Evolutionary conservation across 306 rosid species (phyloP).

Genomic region (Corylus heterophylla): DNA sequence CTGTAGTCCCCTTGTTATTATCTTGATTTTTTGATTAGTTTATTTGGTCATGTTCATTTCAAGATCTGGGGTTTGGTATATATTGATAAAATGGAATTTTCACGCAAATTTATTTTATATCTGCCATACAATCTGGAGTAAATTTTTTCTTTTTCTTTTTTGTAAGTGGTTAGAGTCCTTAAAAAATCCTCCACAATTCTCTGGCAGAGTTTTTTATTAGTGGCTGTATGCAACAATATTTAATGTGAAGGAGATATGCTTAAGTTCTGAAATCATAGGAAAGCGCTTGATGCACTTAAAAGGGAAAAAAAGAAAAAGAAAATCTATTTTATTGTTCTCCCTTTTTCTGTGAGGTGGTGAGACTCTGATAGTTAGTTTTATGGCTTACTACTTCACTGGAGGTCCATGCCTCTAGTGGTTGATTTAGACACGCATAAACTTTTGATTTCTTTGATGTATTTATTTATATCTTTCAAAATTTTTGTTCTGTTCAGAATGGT

Average conservation of each 20-base stretch:
- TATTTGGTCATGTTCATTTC: background rate
- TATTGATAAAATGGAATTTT: background rate
- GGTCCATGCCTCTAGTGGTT: background rate
- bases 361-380: background rate
- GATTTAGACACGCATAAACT: too few relatives aligned
- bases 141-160: too few relatives aligned
- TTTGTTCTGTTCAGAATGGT: too few relatives aligned
- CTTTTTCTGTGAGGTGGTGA: too few relatives aligned
- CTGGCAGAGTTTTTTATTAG: background rate
- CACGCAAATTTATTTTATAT: background rate
- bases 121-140: background rate
- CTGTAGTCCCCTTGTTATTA: background rate
- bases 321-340: too few relatives aligned
- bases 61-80: background rate
- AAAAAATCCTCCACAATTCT: background rate
- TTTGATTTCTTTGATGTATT: too few relatives aligned
- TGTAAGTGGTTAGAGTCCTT: background rate
- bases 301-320: too few relatives aligned
- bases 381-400: background rate
- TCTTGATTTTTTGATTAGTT: background rate
- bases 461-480: too few relatives aligned
- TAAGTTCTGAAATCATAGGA: too few relatives aligned
- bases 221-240: background rate
- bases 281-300: too few relatives aligned
- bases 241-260: too few relatives aligned